Evolutionary conservation across 768 basidiomycete genomes (phyloP).

Genomic region (Leccinum truebloodii): DNA sequence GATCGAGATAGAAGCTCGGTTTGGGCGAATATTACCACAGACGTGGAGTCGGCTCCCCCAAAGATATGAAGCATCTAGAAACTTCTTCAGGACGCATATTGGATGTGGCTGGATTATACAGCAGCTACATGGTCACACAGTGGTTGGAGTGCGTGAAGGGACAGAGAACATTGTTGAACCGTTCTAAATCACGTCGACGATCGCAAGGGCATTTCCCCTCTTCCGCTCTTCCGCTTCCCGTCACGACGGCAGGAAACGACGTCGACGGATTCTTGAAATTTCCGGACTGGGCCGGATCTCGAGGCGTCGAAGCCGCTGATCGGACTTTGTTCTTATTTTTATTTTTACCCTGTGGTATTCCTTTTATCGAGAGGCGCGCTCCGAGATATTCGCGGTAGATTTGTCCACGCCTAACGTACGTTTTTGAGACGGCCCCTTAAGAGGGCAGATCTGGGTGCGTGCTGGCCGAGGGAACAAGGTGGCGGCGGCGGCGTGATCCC

Average conservation of each 20-base stretch:
- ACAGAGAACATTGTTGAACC: not conserved
- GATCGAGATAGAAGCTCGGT: slow-evolving; percentile 19
- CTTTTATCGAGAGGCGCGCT: slow-evolving; percentile 14
- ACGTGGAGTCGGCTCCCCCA: not conserved
- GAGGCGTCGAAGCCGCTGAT: slow-evolving; percentile 22
- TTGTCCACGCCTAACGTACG: slow-evolving; percentile 6
- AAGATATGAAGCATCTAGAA: not conserved
- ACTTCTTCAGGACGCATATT: not conserved
- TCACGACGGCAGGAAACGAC: not conserved
- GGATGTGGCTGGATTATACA: not conserved
- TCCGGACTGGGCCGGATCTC: slow-evolving; percentile 21
- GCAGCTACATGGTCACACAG: not conserved
- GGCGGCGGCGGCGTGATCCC: slow-evolving; percentile 5
- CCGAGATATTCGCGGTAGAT: slow-evolving; percentile 25
- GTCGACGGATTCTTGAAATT: slow-evolving; percentile 18
- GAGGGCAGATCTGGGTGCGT: slow-evolving; percentile 2
- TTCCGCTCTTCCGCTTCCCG: slow-evolving; percentile 1
- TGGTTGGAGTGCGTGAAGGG: not conserved
- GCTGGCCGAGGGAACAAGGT: slow-evolving; percentile 10
- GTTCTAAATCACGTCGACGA: slow-evolving; percentile 5
- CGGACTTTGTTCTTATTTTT: slow-evolving; percentile 8
- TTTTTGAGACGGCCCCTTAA: not conserved
- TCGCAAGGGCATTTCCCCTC: slow-evolving; percentile 7
- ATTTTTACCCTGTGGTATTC: slow-evolving; percentile 1
- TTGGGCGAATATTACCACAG: slow-evolving; percentile 8